Percentiles rank a stretch among this genome's conserved stretches.
Evolutionary conservation across 441 rosid genomes (phyloP).

Genomic region (Macaranga tanarius): DNA sequence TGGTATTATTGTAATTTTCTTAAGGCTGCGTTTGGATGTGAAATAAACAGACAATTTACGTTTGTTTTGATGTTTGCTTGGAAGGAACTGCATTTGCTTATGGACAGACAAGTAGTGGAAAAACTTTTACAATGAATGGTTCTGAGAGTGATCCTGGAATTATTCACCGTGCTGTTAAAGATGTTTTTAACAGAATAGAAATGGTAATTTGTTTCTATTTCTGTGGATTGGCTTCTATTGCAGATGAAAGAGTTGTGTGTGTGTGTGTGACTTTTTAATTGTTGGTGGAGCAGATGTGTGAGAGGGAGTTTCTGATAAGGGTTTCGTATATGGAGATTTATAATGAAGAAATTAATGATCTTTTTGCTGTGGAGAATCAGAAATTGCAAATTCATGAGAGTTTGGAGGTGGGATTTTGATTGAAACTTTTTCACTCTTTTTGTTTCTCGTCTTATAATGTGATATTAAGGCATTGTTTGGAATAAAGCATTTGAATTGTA

Average conservation of each 20-base stretch:
- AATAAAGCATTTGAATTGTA: not conserved
- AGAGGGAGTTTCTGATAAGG: slow-evolving; percentile 82
- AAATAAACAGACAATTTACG: not conserved
- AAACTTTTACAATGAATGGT: slow-evolving; percentile 94
- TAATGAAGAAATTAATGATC: slow-evolving; percentile 90
- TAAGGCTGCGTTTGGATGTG: not conserved
- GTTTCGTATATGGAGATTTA: slow-evolving; percentile 96
- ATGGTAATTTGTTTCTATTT: slow-evolving; percentile 30
- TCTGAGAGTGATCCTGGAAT: slow-evolving; percentile 70
- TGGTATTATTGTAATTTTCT: slow-evolving; percentile 36
- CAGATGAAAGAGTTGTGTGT: not conserved
- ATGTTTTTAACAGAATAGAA: slow-evolving; percentile 58
- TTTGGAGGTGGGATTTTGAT: slow-evolving; percentile 60
- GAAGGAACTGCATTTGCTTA: slow-evolving; percentile 92
- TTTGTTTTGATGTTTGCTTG: not conserved
- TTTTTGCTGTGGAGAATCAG: slow-evolving; percentile 69
- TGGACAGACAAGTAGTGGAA: slow-evolving; percentile 98
- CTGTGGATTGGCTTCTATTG: not conserved
- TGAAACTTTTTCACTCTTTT: not conserved
- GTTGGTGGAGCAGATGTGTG: slow-evolving; percentile 44
- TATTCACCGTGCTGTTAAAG: slow-evolving; percentile 69
- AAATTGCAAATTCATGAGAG: slow-evolving; percentile 89
- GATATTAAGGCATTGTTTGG: not conserved
- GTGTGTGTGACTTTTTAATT: slow-evolving; percentile 13
- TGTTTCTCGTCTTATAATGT: not conserved